Conservation (phyloP, 2,329 filamentous ascomycete genomes). For the Fusarium setosum region DNA sequence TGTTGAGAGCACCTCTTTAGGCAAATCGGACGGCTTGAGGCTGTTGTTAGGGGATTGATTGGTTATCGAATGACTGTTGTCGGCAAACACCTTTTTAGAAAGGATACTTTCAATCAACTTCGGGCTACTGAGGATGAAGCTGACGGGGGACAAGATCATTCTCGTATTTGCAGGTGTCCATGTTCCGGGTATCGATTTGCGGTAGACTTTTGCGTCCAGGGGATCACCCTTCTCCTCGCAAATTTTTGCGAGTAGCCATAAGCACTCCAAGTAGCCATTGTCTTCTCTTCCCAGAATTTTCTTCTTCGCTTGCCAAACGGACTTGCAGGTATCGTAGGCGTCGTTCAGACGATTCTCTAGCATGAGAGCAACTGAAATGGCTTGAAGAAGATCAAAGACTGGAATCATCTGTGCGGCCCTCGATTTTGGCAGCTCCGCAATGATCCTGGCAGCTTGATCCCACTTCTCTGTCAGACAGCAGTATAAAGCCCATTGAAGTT, state of each 20-base stretch:
- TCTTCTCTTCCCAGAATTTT: not conserved
- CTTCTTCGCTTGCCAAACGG: conserved; percentile 1
- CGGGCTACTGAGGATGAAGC: not conserved
- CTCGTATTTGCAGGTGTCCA: not conserved
- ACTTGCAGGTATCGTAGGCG: not conserved
- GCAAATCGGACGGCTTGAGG: not conserved
- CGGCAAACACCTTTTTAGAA: not conserved
- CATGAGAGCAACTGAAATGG: not conserved
- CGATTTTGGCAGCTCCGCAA: not conserved
- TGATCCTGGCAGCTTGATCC: not conserved
- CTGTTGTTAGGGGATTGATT: not conserved
- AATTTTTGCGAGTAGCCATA: not conserved
- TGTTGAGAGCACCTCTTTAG: no score
- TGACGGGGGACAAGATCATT: not conserved
- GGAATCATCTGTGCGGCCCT: not conserved
- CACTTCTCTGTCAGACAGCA: conserved; percentile 4
- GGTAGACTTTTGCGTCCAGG: not conserved
- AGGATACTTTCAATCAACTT: not conserved
- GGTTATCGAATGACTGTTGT: not conserved
- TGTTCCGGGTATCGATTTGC: not conserved
- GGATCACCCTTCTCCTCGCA: not conserved
- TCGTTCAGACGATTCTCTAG: conserved; percentile 1
- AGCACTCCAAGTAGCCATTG: not conserved
- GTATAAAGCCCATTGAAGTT: not conserved
- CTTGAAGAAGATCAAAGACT: conserved; percentile 2